Evolutionary conservation across 192 early-diverging fungal genomes (phyloP).

Genomic region (Coemansia sp.): DNA sequence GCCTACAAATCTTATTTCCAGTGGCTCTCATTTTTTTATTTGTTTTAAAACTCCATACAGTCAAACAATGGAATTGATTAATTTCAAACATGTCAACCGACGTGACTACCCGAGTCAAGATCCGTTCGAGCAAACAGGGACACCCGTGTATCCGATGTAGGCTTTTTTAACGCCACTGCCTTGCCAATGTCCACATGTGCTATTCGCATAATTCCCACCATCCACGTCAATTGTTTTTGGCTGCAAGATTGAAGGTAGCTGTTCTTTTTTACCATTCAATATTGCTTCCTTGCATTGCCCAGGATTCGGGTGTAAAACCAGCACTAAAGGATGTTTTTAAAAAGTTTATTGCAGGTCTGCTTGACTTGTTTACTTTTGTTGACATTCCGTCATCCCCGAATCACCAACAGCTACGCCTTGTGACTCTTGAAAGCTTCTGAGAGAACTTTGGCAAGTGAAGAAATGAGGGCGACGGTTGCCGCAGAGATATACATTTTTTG

Average conservation of each 20-base stretch:
- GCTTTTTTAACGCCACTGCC: neutral
- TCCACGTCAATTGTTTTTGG: neutral
- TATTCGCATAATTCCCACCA: neutral
- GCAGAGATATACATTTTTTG: neutral
- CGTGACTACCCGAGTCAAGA: conserved; percentile 51
- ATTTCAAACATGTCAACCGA: conserved; percentile 27
- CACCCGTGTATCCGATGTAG: conserved; percentile 25
- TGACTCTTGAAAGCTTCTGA: neutral
- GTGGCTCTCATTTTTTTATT: neutral
- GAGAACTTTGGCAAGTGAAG: neutral
- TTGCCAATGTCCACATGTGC: neutral
- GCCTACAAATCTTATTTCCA: neutral
- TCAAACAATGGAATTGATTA: conserved; percentile 7
- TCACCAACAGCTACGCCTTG: neutral
- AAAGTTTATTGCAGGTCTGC: neutral
- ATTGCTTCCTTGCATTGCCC: neutral
- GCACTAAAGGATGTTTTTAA: neutral
- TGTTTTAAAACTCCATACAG: neutral
- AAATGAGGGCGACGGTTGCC: neutral
- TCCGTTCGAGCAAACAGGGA: conserved; percentile 39
- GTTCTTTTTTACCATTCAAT: neutral
- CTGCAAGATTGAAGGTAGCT: neutral
- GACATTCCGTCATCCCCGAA: neutral
- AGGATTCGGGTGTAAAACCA: neutral
- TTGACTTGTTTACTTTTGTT: neutral